Conservation (phyloP, 2,329 filamentous ascomycete genomes). For the Sporothrix pseudoabietina region DNA sequence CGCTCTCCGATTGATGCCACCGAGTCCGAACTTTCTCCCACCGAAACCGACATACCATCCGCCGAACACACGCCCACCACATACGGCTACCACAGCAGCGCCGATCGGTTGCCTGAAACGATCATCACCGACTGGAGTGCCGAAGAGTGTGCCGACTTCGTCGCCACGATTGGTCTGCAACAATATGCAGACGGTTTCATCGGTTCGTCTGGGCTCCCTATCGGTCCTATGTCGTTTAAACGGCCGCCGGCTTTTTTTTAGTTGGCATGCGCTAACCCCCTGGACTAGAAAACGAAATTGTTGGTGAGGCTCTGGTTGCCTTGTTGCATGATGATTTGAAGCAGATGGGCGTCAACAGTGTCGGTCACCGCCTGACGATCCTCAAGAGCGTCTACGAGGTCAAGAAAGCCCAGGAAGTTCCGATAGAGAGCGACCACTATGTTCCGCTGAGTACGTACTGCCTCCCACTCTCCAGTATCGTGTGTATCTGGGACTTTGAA, state of each 20-base stretch:
- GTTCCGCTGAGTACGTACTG: conserved; percentile 77
- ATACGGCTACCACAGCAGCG: conserved; percentile 66
- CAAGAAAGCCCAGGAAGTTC: conserved; percentile 90
- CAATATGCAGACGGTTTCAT: conserved; percentile 84
- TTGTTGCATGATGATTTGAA: conserved; percentile 91
- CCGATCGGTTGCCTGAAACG: conserved; percentile 69
- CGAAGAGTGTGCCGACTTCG: conserved; percentile 88
- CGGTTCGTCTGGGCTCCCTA: conserved; percentile 54
- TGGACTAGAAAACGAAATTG: conserved; percentile 80
- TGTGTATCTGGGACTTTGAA: not conserved
- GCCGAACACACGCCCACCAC: conserved; percentile 79
- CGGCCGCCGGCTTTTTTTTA: not conserved
- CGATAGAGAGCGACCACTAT: conserved; percentile 90
- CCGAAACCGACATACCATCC: conserved; percentile 70
- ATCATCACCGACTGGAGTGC: conserved; percentile 79
- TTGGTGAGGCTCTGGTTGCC: conserved; percentile 85
- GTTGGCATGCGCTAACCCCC: conserved; percentile 27
- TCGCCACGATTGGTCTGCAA: conserved; percentile 73
- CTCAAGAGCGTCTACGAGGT: conserved; percentile 95
- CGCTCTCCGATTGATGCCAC: conserved; percentile 65
- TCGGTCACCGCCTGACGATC: conserved; percentile 91
- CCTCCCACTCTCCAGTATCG: too few species aligned
- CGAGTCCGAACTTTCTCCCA: conserved; percentile 70
- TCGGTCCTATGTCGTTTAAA: not conserved
- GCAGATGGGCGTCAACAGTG: conserved; percentile 89